Conservation (phyloP, 2,329 filamentous ascomycete genomes). For the Verticillium klebahnii region DNA sequence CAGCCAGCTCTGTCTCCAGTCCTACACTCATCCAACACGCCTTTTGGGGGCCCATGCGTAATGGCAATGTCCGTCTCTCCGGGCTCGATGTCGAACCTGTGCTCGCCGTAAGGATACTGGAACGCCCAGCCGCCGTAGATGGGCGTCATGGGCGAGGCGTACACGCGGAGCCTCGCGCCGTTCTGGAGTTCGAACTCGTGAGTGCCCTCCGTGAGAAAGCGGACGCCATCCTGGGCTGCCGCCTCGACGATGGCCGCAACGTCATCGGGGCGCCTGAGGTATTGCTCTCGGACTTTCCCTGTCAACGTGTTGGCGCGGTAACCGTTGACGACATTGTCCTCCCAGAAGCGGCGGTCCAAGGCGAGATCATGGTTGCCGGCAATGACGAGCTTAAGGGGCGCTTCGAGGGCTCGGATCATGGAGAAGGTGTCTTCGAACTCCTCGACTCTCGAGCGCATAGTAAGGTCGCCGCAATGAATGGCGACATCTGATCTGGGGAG, state of each 20-base stretch:
- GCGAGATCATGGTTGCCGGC: slow-evolving; percentile 49
- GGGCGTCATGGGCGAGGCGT: slow-evolving; percentile 41
- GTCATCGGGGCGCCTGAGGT: slow-evolving; percentile 33
- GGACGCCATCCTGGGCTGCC: slow-evolving; percentile 4
- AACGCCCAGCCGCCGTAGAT: slow-evolving; percentile 35
- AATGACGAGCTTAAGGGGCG: slow-evolving; percentile 43
- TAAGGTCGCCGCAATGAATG: slow-evolving; percentile 48
- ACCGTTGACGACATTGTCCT: neutral
- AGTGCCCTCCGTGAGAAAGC: slow-evolving; percentile 35
- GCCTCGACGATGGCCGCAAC: slow-evolving; percentile 23
- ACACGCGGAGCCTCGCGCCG: slow-evolving; percentile 34
- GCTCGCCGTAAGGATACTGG: slow-evolving; percentile 30
- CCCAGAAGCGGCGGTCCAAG: slow-evolving; percentile 20
- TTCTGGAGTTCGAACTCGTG: slow-evolving; percentile 34
- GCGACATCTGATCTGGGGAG: slow-evolving; percentile 36
- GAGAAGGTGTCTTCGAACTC: slow-evolving; percentile 32
- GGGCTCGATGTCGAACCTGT: slow-evolving; percentile 19
- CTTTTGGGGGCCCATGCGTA: slow-evolving; percentile 30
- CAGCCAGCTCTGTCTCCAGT: slow-evolving; percentile 22
- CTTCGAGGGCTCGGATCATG: slow-evolving; percentile 31
- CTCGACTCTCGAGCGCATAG: slow-evolving; percentile 33
- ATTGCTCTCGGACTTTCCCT: slow-evolving; percentile 10
- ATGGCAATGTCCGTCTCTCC: slow-evolving; percentile 23
- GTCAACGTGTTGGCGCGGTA: neutral
- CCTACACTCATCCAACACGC: slow-evolving; percentile 33